A percentile compares a stretch with the other conserved stretches of the same genome.
phyloP scores from a whole-genome alignment of 2,329 filamentous ascomycete genomes.

The Dactylellina sp. region DNA sequence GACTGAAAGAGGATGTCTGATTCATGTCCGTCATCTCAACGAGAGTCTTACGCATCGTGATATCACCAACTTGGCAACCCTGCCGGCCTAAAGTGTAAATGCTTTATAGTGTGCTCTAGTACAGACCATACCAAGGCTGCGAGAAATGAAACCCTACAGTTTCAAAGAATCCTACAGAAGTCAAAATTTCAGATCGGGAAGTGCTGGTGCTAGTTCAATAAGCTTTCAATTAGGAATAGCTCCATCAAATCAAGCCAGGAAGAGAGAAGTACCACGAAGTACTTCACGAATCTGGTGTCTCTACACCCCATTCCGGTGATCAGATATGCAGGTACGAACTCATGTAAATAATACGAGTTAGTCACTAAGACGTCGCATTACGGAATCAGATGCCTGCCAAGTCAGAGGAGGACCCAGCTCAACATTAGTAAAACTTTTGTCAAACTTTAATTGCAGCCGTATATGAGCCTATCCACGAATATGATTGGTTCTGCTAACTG shows the following conservation, averaged over 20 bases:
- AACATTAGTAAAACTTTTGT: constrained; percentile 32
- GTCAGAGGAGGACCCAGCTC: constrained; percentile 9
- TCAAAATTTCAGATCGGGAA: constrained; percentile 1
- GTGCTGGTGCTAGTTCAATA: neutral
- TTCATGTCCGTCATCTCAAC: neutral
- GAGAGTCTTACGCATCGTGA: constrained; percentile 10
- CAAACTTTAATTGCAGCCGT: neutral
- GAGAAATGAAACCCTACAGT: too few species aligned
- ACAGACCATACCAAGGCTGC: too few species aligned
- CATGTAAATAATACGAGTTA: constrained; percentile 15
- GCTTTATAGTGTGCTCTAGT: too few species aligned
- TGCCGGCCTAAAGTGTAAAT: neutral
- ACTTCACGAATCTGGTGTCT: constrained; percentile 9
- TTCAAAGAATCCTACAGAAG: constrained; percentile 3
- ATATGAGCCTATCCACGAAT: neutral
- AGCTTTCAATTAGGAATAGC: constrained; percentile 2
- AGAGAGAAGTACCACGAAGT: constrained; percentile 30
- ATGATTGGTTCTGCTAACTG: neutral
- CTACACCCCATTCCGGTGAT: constrained; percentile 1
- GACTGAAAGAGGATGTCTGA: too few species aligned
- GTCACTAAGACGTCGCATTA: constrained; percentile 8
- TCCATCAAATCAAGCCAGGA: neutral
- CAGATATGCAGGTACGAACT: neutral
- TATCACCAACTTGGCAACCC: constrained; percentile 13
- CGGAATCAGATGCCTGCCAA: neutral